Evolutionary conservation across 2,329 filamentous ascomycete species (phyloP).

Genomic region (Fusarium tricinctum): DNA sequence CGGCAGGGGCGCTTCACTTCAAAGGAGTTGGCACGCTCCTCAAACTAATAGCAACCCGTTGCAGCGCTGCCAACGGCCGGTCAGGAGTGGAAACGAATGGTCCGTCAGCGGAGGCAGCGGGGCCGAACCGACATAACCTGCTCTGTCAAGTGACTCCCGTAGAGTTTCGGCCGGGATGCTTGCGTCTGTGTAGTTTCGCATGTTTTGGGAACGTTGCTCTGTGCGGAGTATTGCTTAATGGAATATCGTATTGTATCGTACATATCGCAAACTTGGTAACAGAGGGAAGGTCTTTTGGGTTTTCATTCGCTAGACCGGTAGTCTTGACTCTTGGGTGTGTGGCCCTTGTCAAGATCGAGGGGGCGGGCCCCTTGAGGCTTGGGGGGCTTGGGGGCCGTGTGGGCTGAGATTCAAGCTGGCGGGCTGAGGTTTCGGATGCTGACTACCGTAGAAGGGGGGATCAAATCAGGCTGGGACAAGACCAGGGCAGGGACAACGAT

Average conservation of each 20-base stretch:
- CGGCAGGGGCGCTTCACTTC: conserved; percentile 46
- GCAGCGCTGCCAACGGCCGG: conserved; percentile 34
- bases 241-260: conserved; percentile 11
- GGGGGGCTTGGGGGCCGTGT: conserved; percentile 37
- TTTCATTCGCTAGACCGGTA: no score
- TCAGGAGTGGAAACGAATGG: conserved; percentile 41
- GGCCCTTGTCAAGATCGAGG: conserved; percentile 46
- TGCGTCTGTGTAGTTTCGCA: conserved; percentile 7
- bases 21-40: conserved; percentile 24
- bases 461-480: neutral
- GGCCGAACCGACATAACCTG: conserved; percentile 34
- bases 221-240: conserved; percentile 13
- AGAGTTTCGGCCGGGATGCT: neutral
- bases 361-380: conserved; percentile 18
- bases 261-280: conserved; percentile 15
- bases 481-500: conserved; percentile 24
- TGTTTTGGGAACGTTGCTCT: neutral
- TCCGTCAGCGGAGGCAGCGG: conserved; percentile 42
- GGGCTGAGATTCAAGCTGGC: conserved; percentile 51
- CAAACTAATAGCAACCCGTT: conserved; percentile 16
- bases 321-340: conserved; percentile 14
- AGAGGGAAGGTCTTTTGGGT: conserved; percentile 23
- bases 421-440: conserved; percentile 43
- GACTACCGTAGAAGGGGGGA: conserved; percentile 43
- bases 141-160: conserved; percentile 9